Percentiles rank a stretch among this genome's conserved stretches.
Evolutionary conservation across 257 asterid genomes (phyloP).

Genomic region (Rauvolfia tetraphylla): DNA sequence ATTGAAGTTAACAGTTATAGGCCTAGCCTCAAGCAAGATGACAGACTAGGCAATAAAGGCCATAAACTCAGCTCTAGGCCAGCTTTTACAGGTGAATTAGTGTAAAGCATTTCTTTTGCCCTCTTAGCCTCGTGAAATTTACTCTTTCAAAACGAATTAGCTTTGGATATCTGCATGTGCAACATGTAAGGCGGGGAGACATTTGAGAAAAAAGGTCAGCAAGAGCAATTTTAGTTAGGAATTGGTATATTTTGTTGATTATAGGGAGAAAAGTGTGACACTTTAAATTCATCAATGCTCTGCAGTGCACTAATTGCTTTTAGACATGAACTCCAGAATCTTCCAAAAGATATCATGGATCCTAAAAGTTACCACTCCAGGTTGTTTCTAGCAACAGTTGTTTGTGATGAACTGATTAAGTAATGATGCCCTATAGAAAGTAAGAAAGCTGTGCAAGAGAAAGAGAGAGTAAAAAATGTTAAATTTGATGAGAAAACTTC

Average conservation of each 20-base stretch:
- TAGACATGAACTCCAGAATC: background rate
- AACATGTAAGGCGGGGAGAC: background rate
- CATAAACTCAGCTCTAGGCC: background rate
- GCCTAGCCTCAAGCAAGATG: background rate
- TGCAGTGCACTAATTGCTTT: background rate
- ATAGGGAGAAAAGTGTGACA: background rate
- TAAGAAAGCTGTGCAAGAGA: background rate
- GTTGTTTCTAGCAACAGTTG: background rate
- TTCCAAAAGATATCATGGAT: background rate
- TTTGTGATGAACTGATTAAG: background rate
- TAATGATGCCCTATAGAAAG: background rate
- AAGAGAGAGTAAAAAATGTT: background rate
- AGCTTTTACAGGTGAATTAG: background rate
- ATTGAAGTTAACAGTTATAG: background rate
- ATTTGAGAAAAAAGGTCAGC: too few relatives aligned
- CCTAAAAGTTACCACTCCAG: background rate
- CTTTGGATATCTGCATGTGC: too few relatives aligned
- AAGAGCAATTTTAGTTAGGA: background rate
- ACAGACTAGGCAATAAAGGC: background rate
- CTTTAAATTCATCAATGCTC: background rate
- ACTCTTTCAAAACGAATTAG: too few relatives aligned
- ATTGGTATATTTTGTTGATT: background rate
- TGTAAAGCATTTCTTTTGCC: background rate
- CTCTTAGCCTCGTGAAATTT: background rate
- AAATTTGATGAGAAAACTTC: background rate